Evolutionary conservation across 164 flowering plant genomes (phyloP), one percentile per base, ranked within the genome.

Genomic region (Malania oleifera): DNA sequence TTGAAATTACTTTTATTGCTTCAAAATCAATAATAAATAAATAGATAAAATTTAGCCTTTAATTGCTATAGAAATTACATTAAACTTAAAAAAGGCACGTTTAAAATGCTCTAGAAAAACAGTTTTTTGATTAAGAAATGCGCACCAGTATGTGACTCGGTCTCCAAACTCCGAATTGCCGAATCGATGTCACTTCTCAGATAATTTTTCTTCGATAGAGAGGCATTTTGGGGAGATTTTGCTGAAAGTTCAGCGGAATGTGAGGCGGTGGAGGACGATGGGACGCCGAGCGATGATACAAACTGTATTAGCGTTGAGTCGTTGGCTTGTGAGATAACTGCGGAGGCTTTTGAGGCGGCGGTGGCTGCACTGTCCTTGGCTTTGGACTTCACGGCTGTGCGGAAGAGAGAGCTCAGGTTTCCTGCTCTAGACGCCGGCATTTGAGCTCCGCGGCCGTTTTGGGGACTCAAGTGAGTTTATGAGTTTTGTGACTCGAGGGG

Each of bases 341-440:
- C 8, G 0, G 47, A 10, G 5, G 20, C 20, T 5, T 6, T 15
- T 20, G 59, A 2, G 46, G 59, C 3, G 3, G 55, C 13, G 25
- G 56, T 34, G n/a, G 63, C 24, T 9, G 59, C 11, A 11, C 49
- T 46, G 22, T 57, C 11, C 23, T 43, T 19, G 18, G 48, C 31
- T 23, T 67, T 63, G 10, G 38, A 7, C 10, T 7, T 12, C 22
- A 52, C 8, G 31, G 69, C 70, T n/a, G 61, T 40, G 15, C 52
- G 60, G 44, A 77, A 63, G 17, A 77, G 61, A 0, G 77, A 59
- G 64, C 67, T 70, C 2, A 74, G 60, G 50, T 11, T 55, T 60
- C 60, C 65, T 39, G 58, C 38, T 31, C 55, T 71, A 14, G 59
- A 57, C 23, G 44, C 38, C 10, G 61, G 29, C 76, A 75, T 75